phyloP scores from a whole-genome alignment of 1,284 basidiomycete species.

The Sporisorium scitamineum region DNA sequence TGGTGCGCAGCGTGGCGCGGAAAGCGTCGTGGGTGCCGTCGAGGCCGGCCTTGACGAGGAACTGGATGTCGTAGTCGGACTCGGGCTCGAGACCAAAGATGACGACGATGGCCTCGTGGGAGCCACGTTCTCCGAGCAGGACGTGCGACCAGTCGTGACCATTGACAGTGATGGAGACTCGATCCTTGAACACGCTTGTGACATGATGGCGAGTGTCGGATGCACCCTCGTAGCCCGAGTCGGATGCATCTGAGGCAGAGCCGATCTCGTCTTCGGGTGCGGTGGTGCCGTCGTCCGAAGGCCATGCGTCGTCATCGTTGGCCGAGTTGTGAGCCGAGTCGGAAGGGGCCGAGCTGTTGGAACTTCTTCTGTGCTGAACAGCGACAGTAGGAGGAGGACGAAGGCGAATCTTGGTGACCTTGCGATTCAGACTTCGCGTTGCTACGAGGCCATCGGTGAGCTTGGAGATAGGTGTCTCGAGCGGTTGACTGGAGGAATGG shows the following conservation, averaged over 20 bases:
- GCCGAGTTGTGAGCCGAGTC: conserved; percentile 39
- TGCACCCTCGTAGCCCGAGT: conserved; percentile 42
- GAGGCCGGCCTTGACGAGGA: conserved; percentile 50
- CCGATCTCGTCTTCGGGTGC: conserved; percentile 52
- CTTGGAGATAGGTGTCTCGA: conserved; percentile 42
- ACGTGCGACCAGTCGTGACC: conserved; percentile 60
- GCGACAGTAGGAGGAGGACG: conserved; percentile 36
- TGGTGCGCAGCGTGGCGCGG: conserved; percentile 32
- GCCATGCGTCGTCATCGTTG: conserved; percentile 53
- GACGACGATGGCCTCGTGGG: conserved; percentile 63
- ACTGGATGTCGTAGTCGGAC: conserved; percentile 54
- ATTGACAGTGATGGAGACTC: conserved; percentile 57
- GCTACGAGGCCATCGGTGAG: conserved; percentile 52
- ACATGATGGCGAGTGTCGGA: conserved; percentile 28
- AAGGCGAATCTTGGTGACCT: conserved; percentile 54
- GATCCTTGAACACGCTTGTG: conserved; percentile 49
- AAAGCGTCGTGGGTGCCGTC: conserved; percentile 36
- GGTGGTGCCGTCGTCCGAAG: conserved; percentile 53
- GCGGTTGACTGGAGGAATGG: neutral
- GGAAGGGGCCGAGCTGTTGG: conserved; percentile 38
- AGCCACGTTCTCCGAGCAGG: conserved; percentile 54
- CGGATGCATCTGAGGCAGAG: conserved; percentile 50
- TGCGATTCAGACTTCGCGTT: conserved; percentile 54
- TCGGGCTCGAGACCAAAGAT: conserved; percentile 60
- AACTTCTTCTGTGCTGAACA: conserved; percentile 39